A percentile compares a stretch with the other conserved stretches of the same genome.
phyloP scores from a whole-genome alignment of 2,329 filamentous ascomycete genomes.

The Aspergillus pseudotamarii region DNA sequence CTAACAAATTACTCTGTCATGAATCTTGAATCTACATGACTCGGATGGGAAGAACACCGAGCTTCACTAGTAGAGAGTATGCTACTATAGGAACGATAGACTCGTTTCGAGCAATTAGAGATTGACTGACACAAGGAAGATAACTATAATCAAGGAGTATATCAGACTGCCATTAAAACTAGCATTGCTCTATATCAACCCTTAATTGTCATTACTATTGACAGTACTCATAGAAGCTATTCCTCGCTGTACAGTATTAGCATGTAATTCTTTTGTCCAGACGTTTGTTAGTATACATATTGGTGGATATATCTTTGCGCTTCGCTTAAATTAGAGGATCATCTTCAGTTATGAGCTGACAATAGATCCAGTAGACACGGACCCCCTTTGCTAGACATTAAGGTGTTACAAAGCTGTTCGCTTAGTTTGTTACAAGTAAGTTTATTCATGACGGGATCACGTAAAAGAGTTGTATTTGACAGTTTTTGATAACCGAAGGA shows the following conservation, averaged over 20 bases:
- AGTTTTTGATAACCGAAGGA: neutral
- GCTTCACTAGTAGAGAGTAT: neutral
- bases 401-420: neutral
- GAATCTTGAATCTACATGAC: neutral
- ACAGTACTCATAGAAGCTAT: too few relatives aligned
- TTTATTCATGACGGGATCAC: neutral
- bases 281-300: neutral
- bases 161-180: neutral
- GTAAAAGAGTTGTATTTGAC: too few relatives aligned
- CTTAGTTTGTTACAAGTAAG: neutral
- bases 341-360: neutral
- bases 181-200: neutral
- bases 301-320: neutral
- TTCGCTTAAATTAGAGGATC: neutral
- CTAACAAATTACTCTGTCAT: neutral
- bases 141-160: neutral
- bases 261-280: neutral
- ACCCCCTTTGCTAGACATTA: neutral
- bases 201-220: neutral
- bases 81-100: neutral
- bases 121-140: neutral
- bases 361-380: neutral
- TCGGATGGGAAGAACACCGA: neutral
- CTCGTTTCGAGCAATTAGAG: neutral
- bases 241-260: neutral